Evolutionary conservation across 306 rosid genomes (phyloP), one percentile per base, ranked within the genome.

Genomic region (Trifolium subterraneum): DNA sequence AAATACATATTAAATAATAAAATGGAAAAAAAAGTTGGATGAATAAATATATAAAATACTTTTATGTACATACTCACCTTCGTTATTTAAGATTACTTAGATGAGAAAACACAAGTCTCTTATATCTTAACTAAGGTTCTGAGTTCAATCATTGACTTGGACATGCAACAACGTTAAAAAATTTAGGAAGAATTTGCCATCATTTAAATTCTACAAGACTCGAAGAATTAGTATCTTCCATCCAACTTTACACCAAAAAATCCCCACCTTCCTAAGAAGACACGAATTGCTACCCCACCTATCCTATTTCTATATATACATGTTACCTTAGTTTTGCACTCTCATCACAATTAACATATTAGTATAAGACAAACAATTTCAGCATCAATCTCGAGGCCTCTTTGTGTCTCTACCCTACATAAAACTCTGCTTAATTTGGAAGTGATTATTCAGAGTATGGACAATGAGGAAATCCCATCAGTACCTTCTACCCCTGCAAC

Each of bases 401-500:
- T 67, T 20, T 47, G 54, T 13, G 45, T 66, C 55, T 15, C 10
- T 35, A 8, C 45, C 8, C 8, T 19, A 51, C 22, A 18, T 27
- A 19, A 0, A 2, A 2, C 64, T 31, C 51, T 11, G 35, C 66
- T 50, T 36, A 18, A 8, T 73, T 67, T 61, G 23, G 44, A 68
- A 65, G 36, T 65, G 77, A 56, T 56, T 56, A 63, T 39, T 48
- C 10, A 33, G 66, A 69, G 75, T 64, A 88, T 85, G 90, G 84
- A 83, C 15, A 84, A 71, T 55, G 89, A 85, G 10, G 90, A 85
- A 79, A 85, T 84, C 60, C 86, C 71, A 66, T 66, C 70, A 64
- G 18, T 39, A 64, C 70, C 91, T 12, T 85, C 92, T n/a, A 86
- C 89, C 16, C 94, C 90, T 41, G 89, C 85, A 27, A 88, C 97